Evolutionary conservation across 2,329 filamentous ascomycete species (phyloP).

Genomic region (Colletotrichum magnum): DNA sequence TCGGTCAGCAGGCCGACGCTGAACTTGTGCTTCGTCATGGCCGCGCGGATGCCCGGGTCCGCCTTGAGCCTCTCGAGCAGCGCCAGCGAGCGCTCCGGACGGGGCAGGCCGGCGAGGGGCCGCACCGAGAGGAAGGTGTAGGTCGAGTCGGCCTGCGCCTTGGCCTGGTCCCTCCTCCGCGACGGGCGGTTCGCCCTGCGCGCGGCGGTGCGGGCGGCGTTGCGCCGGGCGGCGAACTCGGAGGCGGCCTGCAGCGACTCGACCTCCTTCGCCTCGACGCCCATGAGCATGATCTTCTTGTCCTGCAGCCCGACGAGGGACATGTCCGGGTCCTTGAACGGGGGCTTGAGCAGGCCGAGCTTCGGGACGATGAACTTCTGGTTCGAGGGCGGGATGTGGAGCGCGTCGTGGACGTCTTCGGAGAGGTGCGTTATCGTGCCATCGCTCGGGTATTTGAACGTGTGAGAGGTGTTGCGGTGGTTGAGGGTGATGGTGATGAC

Average conservation of each 20-base stretch:
- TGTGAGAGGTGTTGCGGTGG: conserved; percentile 62
- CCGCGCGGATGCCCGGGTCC: conserved; percentile 86
- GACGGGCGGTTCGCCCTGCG: conserved; percentile 51
- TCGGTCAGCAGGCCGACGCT: conserved; percentile 89
- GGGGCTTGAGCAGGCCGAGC: conserved; percentile 73
- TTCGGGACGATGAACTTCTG: conserved; percentile 80
- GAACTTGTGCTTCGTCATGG: conserved; percentile 89
- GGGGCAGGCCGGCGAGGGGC: conserved; percentile 83
- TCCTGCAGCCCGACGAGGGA: conserved; percentile 62
- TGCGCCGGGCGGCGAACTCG: conserved; percentile 62
- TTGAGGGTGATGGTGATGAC: conserved; percentile 60
- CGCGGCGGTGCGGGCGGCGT: conserved; percentile 56
- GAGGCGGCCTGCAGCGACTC: conserved; percentile 65
- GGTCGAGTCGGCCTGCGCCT: conserved; percentile 68
- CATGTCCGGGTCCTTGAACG: conserved; percentile 71
- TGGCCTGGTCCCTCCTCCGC: conserved; percentile 52
- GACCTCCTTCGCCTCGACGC: conserved; percentile 73
- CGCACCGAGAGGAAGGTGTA: conserved; percentile 88
- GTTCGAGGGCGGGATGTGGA: conserved; percentile 73
- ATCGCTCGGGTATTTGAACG: conserved; percentile 58
- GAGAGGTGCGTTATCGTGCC: conserved; percentile 72
- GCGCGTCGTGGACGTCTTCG: conserved; percentile 65
- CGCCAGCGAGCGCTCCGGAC: conserved; percentile 77
- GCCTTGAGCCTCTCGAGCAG: conserved; percentile 83
- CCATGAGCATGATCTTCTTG: conserved; percentile 77